These are phyloP conservation scores for Kazachstania viticola DNA, from an alignment of 805 yeast genomes.

Conservation along the genomic window DNA sequence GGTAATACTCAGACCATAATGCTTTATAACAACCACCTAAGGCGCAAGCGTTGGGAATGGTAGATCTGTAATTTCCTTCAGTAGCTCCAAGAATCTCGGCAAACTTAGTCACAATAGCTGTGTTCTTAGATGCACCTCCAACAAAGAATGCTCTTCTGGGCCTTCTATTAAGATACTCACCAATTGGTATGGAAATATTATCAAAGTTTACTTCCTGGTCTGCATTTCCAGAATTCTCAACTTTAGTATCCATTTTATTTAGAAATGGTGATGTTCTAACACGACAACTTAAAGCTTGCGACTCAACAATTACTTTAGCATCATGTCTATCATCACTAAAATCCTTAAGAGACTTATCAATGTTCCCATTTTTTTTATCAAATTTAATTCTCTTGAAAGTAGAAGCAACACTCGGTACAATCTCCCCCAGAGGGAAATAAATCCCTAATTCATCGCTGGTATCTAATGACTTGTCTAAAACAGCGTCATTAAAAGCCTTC, in stretches of 20 bases:
- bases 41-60: conserved; percentile 84
- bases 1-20: conserved; percentile 48
- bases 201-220: conserved; percentile 25
- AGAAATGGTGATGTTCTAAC: conserved; percentile 71
- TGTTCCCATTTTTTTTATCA: conserved; percentile 19
- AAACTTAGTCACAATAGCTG: conserved; percentile 54
- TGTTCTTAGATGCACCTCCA: conserved; percentile 77
- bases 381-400: conserved; percentile 45
- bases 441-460: conserved; percentile 48
- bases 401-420: conserved; percentile 69
- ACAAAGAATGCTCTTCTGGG: conserved; percentile 72
- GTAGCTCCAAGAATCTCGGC: conserved; percentile 53
- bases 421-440: conserved; percentile 84
- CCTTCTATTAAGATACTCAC: conserved; percentile 25
- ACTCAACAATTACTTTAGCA: conserved; percentile 68
- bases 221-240: background rate
- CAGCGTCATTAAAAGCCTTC: conserved; percentile 47
- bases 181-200: conserved; percentile 18
- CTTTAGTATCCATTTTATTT: conserved; percentile 3
- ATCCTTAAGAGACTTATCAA: conserved; percentile 24
- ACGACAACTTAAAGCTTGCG: conserved; percentile 79
- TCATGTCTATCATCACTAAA: conserved; percentile 48
- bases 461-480: conserved; percentile 26
- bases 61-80: conserved; percentile 56
- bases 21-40: conserved; percentile 85